Evolutionary conservation across 257 asterid species (phyloP), one percentile per base, ranked within the genome.

Genomic region (Scutellaria minor): DNA sequence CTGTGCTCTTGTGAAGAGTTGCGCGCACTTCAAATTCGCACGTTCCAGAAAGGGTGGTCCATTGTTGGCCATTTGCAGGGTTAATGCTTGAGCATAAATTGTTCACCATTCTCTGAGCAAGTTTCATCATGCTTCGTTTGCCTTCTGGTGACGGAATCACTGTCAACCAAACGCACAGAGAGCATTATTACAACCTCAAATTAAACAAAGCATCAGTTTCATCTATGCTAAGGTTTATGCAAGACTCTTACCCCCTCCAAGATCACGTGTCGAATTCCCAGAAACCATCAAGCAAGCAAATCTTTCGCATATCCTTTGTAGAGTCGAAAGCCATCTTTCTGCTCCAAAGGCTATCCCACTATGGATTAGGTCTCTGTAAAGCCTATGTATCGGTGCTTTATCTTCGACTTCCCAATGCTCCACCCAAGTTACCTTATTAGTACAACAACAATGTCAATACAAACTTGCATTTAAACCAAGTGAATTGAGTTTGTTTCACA

Each of bases 331-430:
- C 99, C 99, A 95, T 70, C 97, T 81, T 72, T 88, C 96, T 2
- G 99, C 99, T 18, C 99, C 98, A 72, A 88, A 95, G 41, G 97
- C 96, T 45, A 80, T 54, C 24, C 99, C 98, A 59, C 85, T 84
- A 2, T 83, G 87, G 55, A 95, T 80, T 45, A 95, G 82, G 68
- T 92, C 97, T 78, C 86, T 81, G 66, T 86, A 95, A n/a, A 92
- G 90, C 76, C 87, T 67, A 71, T 92, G 89, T 9, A 85, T 82
- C 1, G 89, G 82, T 2, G 74, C 84, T 64, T 82, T 90, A 39
- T 95, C 99, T 80, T 95, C 98, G 1, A 95, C 83, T 83, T 87
- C 98, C 78, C 89, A 81, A 62, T 95, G 96, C 69, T 95, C 98
- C 27, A 95, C 91, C 99, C 99, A 95, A 60, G 97, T 88, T 9